Base-by-base conservation (phyloP, 1,139 yeast species). In the Eremothecium cymbalariae region DNA sequence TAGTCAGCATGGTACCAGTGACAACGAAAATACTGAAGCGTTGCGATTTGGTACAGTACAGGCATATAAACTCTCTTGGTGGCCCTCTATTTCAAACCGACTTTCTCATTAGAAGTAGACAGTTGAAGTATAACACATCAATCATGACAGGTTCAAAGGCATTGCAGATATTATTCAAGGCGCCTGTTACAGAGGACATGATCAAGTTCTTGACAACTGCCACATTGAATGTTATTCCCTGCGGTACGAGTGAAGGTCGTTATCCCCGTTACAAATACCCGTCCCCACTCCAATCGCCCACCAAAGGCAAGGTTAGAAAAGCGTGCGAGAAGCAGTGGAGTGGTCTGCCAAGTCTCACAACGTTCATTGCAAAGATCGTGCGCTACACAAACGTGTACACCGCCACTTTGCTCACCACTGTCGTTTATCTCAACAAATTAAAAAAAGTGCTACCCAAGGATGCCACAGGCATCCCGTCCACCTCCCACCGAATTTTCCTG, bases 391-490 rank as follows among this genome's bases (percentile, higher is more conserved):
- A 79, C 51, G 84, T 80, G 15, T 77, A 79, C 59, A 77, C 86
- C 6, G 85, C 86, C 17, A 80, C 88, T 8, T 65, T 81, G 46
- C 70, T 81, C 72, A 70, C 85, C 13, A 77, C 88, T 3, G 68
- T 76, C 43, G 77, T 79, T 25, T 79, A 77, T 54, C 65, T 81
- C 56, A 71, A 77, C 47, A 67, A 74, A 47, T 63, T 81, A 46
- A 71, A 73, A 55, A 44, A 65, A 35, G 74, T 68, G 47, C 64
- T 80, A 38, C 88, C 90, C 28, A 63, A 65, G 40, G 79, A 77
- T 44, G 83, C 88, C 21, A 77, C 74, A 48, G 90, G 90, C 20
- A 48, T 78, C 43, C 82, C 86, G 20, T 78, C 85, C 45, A 80
- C 93, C 2, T 68, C 84, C 52, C 90, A 81, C 57, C 67, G 93